A percentile compares a stretch with the other conserved stretches of the same genome.
Conservation (phyloP, 331 rosid species). For the Spiraea crenata region DNA sequence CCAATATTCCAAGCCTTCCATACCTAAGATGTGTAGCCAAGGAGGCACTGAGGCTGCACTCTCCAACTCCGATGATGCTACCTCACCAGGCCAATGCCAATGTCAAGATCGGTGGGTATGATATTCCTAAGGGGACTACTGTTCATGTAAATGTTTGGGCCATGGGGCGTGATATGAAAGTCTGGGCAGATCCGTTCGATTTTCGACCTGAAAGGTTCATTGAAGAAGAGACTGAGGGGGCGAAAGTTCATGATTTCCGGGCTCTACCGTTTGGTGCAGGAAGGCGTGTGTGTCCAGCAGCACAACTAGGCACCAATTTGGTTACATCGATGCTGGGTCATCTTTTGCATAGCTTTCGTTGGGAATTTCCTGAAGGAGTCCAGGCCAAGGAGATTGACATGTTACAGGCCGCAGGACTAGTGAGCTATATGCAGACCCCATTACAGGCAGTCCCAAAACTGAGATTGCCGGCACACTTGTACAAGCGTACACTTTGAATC, state of each 20-base stretch:
- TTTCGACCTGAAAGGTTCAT: slow-evolving; percentile 78
- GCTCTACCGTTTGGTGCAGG: slow-evolving; percentile 86
- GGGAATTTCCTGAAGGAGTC: slow-evolving; percentile 51
- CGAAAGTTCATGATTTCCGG: slow-evolving; percentile 73
- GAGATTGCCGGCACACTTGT: slow-evolving; percentile 60
- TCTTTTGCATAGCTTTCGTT: slow-evolving; percentile 62
- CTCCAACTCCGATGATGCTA: slow-evolving; percentile 20
- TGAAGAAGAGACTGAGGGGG: slow-evolving; percentile 77
- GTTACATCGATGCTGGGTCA: slow-evolving; percentile 78
- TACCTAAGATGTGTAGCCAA: slow-evolving; percentile 47
- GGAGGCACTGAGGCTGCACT: slow-evolving; percentile 21
- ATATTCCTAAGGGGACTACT: slow-evolving; percentile 70
- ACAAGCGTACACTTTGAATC: slow-evolving; percentile 41
- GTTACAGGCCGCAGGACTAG: slow-evolving; percentile 74
- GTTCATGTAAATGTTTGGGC: slow-evolving; percentile 94
- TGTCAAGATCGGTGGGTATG: slow-evolving; percentile 78
- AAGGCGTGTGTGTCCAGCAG: slow-evolving; percentile 78
- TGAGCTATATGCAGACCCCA: slow-evolving; percentile 67
- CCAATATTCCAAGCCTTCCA: slow-evolving; percentile 60
- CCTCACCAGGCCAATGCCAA: slow-evolving; percentile 31
- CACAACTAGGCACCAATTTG: slow-evolving; percentile 67
- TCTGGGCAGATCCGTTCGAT: slow-evolving; percentile 54
- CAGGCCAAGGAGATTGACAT: slow-evolving; percentile 60
- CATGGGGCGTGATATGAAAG: slow-evolving; percentile 60
- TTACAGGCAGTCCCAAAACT: slow-evolving; percentile 53